Evolutionary conservation across 139 green algal genomes (phyloP).

Genomic region (Eudorina sp.): DNA sequence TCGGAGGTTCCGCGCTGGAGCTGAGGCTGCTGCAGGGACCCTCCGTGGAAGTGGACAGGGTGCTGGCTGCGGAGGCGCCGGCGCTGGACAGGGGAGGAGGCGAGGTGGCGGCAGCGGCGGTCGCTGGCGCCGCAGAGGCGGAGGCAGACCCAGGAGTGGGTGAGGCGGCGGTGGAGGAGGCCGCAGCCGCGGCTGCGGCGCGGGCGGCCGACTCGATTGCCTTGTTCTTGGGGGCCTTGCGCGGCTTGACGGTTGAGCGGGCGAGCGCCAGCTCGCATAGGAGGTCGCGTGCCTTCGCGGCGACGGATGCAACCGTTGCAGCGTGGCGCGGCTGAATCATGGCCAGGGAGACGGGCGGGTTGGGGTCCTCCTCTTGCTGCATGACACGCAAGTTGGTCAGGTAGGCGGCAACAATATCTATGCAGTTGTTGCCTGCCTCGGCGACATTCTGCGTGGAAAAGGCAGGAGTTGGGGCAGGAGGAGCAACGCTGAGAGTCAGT

Average conservation of each 20-base stretch:
- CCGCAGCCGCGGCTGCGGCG: background rate
- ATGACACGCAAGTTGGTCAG: slow-evolving; percentile 40
- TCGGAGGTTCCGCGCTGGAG: background rate
- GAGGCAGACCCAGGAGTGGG: background rate
- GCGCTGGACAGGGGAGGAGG: background rate
- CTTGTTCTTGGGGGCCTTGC: slow-evolving; percentile 49
- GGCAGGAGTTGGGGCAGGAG: too few relatives aligned
- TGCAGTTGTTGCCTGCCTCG: slow-evolving; percentile 45
- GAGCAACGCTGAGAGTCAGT: too few relatives aligned
- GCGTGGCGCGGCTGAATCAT: slow-evolving; percentile 43
- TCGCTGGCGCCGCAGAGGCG: background rate
- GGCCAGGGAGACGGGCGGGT: slow-evolving; percentile 29
- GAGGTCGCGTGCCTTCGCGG: slow-evolving; percentile 34
- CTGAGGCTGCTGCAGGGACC: background rate
- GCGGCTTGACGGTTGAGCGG: slow-evolving; percentile 31
- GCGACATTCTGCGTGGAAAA: slow-evolving; percentile 46
- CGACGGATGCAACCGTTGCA: slow-evolving; percentile 22
- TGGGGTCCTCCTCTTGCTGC: slow-evolving; percentile 41
- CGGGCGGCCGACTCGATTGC: slow-evolving; percentile 33
- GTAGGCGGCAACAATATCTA: slow-evolving; percentile 47
- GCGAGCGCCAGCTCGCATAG: slow-evolving; percentile 24
- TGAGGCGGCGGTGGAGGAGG: background rate
- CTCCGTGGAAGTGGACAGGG: background rate
- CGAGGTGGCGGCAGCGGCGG: background rate
- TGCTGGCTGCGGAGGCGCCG: background rate